Percentiles rank a stretch among this genome's conserved stretches.
Evolutionary conservation across 495 filamentous ascomycete genomes (phyloP).

Genomic region (Aspergillus steynii): DNA sequence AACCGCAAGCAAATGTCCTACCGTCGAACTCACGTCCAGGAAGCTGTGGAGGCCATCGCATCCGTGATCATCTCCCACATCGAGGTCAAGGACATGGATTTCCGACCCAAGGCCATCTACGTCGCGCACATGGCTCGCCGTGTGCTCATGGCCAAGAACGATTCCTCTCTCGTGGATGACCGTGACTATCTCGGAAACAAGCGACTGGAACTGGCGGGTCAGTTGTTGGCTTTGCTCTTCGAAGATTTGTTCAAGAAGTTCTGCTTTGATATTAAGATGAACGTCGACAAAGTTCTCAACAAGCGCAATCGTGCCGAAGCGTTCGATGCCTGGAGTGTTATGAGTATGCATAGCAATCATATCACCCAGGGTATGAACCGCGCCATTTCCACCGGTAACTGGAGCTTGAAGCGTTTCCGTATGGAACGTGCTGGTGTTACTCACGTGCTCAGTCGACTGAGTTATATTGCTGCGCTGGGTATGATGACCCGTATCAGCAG

Average conservation of each 20-base stretch:
- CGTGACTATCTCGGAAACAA: slow-evolving; percentile 99
- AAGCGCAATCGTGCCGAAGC: slow-evolving; percentile 81
- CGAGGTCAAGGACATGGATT: slow-evolving; percentile 83
- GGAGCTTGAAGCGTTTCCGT: slow-evolving; percentile 94
- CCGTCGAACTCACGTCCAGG: slow-evolving; percentile 73
- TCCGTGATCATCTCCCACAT: slow-evolving; percentile 92
- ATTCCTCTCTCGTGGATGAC: slow-evolving; percentile 87
- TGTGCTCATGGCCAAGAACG: slow-evolving; percentile 89
- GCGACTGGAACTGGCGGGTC: slow-evolving; percentile 87
- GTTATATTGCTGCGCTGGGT: slow-evolving; percentile 95
- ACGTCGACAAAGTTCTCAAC: slow-evolving; percentile 89
- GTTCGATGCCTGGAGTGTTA: slow-evolving; percentile 79
- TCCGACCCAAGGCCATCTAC: slow-evolving; percentile 92
- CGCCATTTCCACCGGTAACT: slow-evolving; percentile 95
- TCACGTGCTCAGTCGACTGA: slow-evolving; percentile 91
- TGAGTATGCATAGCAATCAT: slow-evolving; percentile 72
- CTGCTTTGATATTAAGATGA: slow-evolving; percentile 79
- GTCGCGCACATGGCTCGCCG: slow-evolving; percentile 94
- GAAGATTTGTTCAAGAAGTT: slow-evolving; percentile 98
- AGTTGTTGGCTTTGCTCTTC: slow-evolving; percentile 92
- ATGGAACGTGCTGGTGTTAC: slow-evolving; percentile 98
- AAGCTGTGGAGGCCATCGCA: slow-evolving; percentile 87
- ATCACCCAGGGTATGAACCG: slow-evolving; percentile 91
- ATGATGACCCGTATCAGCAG: slow-evolving; percentile 99
- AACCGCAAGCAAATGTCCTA: slow-evolving; percentile 59